A percentile compares a stretch with the other conserved stretches of the same genome.
Conservation (phyloP, 1,284 basidiomycete genomes). For the Irpex rosettiformis region DNA sequence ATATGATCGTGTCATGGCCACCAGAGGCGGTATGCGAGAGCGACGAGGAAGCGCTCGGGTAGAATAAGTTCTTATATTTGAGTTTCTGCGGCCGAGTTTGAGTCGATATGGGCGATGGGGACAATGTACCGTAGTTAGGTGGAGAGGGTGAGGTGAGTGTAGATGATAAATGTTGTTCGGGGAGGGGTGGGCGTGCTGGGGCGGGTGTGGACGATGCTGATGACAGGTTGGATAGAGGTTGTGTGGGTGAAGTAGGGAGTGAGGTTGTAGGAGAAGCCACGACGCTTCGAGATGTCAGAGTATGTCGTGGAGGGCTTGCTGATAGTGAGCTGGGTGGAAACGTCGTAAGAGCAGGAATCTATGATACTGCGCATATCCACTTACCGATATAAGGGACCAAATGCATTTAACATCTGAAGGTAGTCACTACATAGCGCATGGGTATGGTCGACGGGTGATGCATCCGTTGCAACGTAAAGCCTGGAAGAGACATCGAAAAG, state of each 20-base stretch:
- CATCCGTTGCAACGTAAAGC: constrained; percentile 90
- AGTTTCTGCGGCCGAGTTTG: constrained; percentile 1
- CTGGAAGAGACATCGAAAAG: constrained; percentile 87
- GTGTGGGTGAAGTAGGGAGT: constrained; percentile 4
- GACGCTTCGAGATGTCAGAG: constrained; percentile 3
- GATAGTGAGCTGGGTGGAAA: constrained; percentile 25
- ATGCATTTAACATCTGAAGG: constrained; percentile 82
- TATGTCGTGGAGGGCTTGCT: constrained; percentile 24
- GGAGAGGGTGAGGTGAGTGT: neutral
- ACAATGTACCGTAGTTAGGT: neutral
- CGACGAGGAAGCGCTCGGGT: constrained; percentile 51
- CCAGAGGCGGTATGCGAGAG: constrained; percentile 59
- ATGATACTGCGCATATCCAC: constrained; percentile 15
- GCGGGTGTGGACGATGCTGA: constrained; percentile 14
- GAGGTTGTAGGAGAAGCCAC: constrained; percentile 9
- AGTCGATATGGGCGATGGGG: neutral
- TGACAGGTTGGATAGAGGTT: neutral
- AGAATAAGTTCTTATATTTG: constrained; percentile 35
- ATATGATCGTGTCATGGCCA: constrained; percentile 74
- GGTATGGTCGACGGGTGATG: constrained; percentile 88
- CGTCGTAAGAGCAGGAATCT: neutral
- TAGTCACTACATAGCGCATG: constrained; percentile 92
- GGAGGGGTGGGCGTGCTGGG: constrained; percentile 13
- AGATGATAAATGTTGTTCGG: constrained; percentile 5
- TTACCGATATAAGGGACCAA: constrained; percentile 82